A percentile compares a stretch with the other conserved stretches of the same genome.
phyloP scores from a whole-genome alignment of 106 monocot genomes.

The Acorus calamus region DNA sequence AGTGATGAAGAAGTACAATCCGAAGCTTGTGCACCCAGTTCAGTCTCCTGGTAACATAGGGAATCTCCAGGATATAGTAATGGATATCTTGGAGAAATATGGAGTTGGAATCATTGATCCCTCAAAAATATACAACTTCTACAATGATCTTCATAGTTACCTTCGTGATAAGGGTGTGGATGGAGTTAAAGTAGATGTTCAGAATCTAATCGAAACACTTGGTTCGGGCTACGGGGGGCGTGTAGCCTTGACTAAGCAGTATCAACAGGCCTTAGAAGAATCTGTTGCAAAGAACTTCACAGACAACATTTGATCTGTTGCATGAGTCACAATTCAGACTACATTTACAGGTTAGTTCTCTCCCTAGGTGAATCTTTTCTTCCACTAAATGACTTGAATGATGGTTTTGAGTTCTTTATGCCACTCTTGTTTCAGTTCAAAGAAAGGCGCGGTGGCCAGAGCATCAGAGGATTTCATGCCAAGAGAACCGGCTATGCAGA shows the following conservation, averaged over 20 bases:
- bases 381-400: background rate
- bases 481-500: background rate
- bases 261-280: constrained; percentile 19
- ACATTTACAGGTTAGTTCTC: constrained; percentile 10
- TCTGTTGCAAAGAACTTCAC: constrained; percentile 14
- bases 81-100: constrained; percentile 30
- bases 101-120: constrained; percentile 29
- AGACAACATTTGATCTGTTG: constrained; percentile 17
- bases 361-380: background rate
- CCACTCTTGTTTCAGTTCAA: constrained; percentile 8
- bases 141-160: constrained; percentile 29
- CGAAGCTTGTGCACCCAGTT: constrained; percentile 20
- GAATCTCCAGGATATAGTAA: constrained; percentile 16
- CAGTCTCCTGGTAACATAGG: constrained; percentile 19
- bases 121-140: constrained; percentile 20
- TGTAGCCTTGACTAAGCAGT: constrained; percentile 15
- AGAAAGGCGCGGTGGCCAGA: constrained; percentile 20
- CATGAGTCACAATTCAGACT: constrained; percentile 22
- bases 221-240: constrained; percentile 23
- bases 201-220: constrained; percentile 18
- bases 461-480: constrained; percentile 29
- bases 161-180: constrained; percentile 12
- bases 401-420: background rate
- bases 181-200: constrained; percentile 29
- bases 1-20: constrained; percentile 31